Evolutionary conservation across 805 yeast species (phyloP), one percentile per base, ranked within the genome.

Genomic region (Candida tallmaniae): DNA sequence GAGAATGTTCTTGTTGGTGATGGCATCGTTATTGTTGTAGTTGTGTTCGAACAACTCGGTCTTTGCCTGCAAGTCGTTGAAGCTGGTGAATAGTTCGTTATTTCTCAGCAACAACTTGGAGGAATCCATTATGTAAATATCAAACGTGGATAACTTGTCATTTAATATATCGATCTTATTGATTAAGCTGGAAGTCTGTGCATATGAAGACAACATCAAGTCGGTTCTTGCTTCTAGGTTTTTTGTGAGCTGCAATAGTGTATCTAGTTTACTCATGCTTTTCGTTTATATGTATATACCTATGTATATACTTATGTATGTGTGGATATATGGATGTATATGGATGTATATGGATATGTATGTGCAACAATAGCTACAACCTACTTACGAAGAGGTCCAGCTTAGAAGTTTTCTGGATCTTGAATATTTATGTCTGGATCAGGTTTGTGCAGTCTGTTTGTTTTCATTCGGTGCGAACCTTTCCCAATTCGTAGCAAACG

Each of bases 41-140:
- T 51, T 57, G 10, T 62, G 50, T 41, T 65, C 70, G 22, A 65
- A 50, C 33, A 55, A 52, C 33, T 51, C 51, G 4, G 60, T 45
- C 46, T 54, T 60, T 28, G 57, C 62, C 24, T 52, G 45, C 26
- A 66, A 50, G 15, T 50, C 55, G 40, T 54, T 49, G 37, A 62
- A 52, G 27, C 55, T 56, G 19, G 32, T 45, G 25, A 57, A 39
- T 27, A 42, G 50, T 16, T 33, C 29, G 25, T 44, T 42, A 44
- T 64, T 63, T 16, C 43, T 39, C 11, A 39, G 34, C 36, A 42
- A 41, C 53, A 55, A 15, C 40, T 38, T 15, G 39, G 38, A 27
- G 54, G 46, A 20, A 51, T 42, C 31, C 48, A 60, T 67, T 25
- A 65, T 54, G 18, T 50, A 43, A 11, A 47, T 29, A 39, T 65